Base-by-base conservation (phyloP, 2,329 filamentous ascomycete genomes). In the Pyrenochaeta sp. region DNA sequence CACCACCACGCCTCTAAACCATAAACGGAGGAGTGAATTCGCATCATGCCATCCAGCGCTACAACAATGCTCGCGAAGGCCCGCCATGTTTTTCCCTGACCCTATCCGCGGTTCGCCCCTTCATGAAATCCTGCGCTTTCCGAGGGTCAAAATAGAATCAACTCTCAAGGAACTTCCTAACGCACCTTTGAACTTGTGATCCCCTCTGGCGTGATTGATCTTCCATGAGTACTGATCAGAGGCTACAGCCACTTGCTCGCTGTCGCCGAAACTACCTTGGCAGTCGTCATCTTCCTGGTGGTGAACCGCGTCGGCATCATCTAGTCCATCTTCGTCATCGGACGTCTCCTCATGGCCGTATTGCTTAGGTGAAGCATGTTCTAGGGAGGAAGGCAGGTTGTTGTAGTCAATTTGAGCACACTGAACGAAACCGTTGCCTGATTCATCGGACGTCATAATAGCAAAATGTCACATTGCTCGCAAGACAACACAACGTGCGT, bases 201-300 rank as follows among this genome's bases (percentile, higher is more conserved):
- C 42, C 22, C 29, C 35, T 37, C 35, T 41, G 26, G 43, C 23
- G 24, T 46, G 11, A 28, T 46, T 14, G 36, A 46, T 46, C 43
- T 41, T 46, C 43, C 10, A 46, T 10, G 24, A 46, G 34, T 46
- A 41, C 21, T 36, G 8, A 19, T 46, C 30, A 14, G 23, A 28
- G 32, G 24, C 43, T 26, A 47, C 24, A 18, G 42, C 28, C 22
- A 41, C 37, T 37, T 41, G 27, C 15, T 47, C 37, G 27, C 42
- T 10, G 14, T 47, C 14, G 14, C 43, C 11, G 32, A 47, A 47
- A 26, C 43, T 34, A n/a, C 38, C 38, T 11, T 47, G 9, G 31
- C 37, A 32, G 17, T 10, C 11, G 27, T 47, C 14, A 8, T 47
- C 37, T 21, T 27, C 24, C 14, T n/a, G 21, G 21, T 20, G 15